These are phyloP conservation scores for Echeveria elegans DNA, from an alignment of 164 flowering plant species.

Conservation along the genomic window DNA sequence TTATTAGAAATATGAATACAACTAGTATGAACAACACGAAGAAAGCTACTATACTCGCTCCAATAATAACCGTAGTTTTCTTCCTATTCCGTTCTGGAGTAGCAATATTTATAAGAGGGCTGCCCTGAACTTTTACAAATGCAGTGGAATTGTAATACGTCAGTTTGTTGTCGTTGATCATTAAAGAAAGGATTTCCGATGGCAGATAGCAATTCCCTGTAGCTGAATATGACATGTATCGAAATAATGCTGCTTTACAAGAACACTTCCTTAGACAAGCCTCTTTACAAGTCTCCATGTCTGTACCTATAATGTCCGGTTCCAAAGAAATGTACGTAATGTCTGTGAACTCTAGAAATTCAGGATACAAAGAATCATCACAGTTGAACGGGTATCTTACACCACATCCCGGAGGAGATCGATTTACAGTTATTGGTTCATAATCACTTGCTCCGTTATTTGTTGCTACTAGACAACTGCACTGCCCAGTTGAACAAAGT, in stretches of 20 bases:
- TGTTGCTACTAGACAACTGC: background rate
- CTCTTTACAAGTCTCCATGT: background rate
- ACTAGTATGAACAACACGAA: too few species aligned
- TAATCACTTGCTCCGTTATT: background rate
- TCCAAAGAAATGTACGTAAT: constrained; percentile 6
- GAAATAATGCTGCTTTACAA: constrained; percentile 18
- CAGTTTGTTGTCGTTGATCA: background rate
- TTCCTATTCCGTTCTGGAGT: too few species aligned
- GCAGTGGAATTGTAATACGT: background rate
- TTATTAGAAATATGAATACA: too few species aligned
- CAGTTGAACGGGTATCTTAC: constrained; percentile 13
- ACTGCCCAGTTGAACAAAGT: constrained; percentile 11
- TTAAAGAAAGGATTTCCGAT: constrained; percentile 14
- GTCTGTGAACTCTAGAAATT: constrained; percentile 14
- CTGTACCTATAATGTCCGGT: background rate
- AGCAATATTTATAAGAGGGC: background rate
- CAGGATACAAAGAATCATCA: constrained; percentile 5
- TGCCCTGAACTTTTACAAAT: too few species aligned
- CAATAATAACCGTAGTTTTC: too few species aligned
- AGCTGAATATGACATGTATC: constrained; percentile 6
- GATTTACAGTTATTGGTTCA: background rate
- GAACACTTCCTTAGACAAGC: constrained; percentile 17
- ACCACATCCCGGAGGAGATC: constrained; percentile 14
- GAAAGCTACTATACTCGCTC: too few species aligned
- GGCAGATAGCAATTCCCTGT: constrained; percentile 16